Conservation (phyloP, 208 protist genomes). For the Trypanosoma rangeli region DNA sequence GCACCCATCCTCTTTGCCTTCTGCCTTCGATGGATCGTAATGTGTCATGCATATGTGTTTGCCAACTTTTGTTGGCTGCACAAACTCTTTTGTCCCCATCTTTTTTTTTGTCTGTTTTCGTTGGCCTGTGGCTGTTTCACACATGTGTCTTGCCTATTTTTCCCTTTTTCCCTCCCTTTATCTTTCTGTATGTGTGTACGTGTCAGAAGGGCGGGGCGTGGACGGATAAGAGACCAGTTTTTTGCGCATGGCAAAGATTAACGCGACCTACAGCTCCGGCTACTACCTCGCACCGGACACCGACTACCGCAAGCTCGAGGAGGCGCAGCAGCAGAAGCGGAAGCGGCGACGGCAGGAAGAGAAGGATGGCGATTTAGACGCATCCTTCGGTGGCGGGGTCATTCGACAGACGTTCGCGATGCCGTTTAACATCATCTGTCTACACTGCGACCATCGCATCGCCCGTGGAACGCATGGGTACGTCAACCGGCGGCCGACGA, state of each 20-base stretch:
- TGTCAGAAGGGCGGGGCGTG: not conserved
- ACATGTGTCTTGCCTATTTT: not conserved
- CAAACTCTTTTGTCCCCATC: not conserved
- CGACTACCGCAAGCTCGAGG: constrained; percentile 82
- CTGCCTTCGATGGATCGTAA: not conserved
- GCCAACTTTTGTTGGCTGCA: not conserved
- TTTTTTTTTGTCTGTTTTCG: constrained; percentile 22
- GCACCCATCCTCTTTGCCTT: not conserved
- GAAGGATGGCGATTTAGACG: not conserved
- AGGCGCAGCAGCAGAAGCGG: constrained; percentile 49
- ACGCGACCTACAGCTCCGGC: constrained; percentile 83
- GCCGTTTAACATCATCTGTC: constrained; percentile 78
- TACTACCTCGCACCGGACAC: constrained; percentile 83
- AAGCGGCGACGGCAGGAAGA: constrained; percentile 38
- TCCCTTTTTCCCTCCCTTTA: not conserved
- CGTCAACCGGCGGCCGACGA: constrained; percentile 65
- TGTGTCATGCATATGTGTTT: not conserved
- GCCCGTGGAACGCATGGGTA: constrained; percentile 84
- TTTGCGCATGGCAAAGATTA: constrained; percentile 79
- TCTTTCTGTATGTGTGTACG: not conserved
- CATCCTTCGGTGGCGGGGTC: constrained; percentile 19
- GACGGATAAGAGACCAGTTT: not conserved
- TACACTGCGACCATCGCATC: constrained; percentile 64
- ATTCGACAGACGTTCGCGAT: constrained; percentile 85
- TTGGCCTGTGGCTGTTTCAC: constrained; percentile 1